Conservation (phyloP, 495 filamentous ascomycete species). For the Talaromyces thailandensis region DNA sequence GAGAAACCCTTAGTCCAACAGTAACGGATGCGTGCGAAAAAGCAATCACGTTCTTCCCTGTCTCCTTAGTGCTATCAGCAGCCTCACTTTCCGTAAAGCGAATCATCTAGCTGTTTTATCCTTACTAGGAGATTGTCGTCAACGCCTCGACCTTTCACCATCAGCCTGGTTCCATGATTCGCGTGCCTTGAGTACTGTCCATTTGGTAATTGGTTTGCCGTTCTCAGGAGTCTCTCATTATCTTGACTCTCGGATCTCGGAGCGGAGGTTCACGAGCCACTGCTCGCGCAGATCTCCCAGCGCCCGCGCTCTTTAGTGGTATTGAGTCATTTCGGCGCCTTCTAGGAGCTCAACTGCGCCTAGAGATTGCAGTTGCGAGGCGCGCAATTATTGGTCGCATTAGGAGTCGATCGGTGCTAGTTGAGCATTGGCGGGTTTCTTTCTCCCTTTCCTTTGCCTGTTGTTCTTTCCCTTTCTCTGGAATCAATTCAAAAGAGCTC, state of each 20-base stretch:
- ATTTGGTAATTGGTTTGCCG: background rate
- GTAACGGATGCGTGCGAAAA: background rate
- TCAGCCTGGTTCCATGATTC: background rate
- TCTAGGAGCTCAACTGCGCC: background rate
- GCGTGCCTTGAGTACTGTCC: background rate
- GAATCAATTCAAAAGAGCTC: background rate
- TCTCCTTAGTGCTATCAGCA: conserved; percentile 1
- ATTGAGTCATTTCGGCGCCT: background rate
- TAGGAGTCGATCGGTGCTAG: background rate
- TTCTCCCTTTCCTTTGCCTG: background rate
- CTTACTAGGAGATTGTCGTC: background rate
- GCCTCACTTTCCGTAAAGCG: conserved; percentile 1
- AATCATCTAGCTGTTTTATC: background rate
- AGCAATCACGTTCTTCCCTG: conserved; percentile 4
- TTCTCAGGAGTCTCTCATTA: background rate
- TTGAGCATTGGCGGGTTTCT: background rate
- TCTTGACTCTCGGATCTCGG: background rate
- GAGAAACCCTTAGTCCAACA: background rate
- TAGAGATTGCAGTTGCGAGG: background rate
- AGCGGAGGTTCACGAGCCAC: background rate
- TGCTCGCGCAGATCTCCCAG: background rate
- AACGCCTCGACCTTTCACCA: background rate
- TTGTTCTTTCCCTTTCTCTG: background rate
- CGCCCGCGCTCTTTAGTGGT: background rate
- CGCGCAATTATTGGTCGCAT: background rate